These are phyloP conservation scores for Solanum clarkiae DNA, from an alignment of 257 asterid genomes.

Conservation along the genomic window DNA sequence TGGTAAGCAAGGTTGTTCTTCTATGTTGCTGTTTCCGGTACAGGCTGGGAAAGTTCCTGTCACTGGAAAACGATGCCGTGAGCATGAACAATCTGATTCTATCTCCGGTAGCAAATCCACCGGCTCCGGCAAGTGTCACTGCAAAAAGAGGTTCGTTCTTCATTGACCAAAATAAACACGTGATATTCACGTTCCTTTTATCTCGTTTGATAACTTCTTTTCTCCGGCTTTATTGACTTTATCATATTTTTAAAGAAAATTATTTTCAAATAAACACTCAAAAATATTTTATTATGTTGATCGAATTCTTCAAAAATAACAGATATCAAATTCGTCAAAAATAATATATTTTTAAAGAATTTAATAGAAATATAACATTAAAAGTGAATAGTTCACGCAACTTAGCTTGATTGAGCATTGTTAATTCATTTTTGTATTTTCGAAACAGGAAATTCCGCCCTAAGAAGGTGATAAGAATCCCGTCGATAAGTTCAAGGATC, in stretches of 20 bases:
- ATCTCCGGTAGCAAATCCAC: slow-evolving; percentile 45
- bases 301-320: too few relatives aligned
- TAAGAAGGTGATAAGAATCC: slow-evolving; percentile 45
- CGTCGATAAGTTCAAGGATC: slow-evolving; percentile 54
- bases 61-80: slow-evolving; percentile 59
- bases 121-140: slow-evolving; percentile 50
- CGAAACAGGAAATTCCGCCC: slow-evolving; percentile 43
- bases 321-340: too few relatives aligned
- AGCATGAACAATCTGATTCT: slow-evolving; percentile 41
- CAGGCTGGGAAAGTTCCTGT: slow-evolving; percentile 46
- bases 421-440: background rate
- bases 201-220: background rate
- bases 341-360: too few relatives aligned
- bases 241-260: too few relatives aligned
- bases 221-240: background rate
- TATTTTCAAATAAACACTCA: too few relatives aligned
- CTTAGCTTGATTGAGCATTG: too few relatives aligned
- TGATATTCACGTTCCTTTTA: background rate
- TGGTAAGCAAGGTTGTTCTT: slow-evolving; percentile 18
- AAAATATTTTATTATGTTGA: fast-evolving
- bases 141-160: slow-evolving; percentile 53
- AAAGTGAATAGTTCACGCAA: too few relatives aligned
- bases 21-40: background rate
- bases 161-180: background rate
- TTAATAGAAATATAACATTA: fast-evolving